Conservation (phyloP, 2,329 filamentous ascomycete species). For the Gaeumannomyces sp. region DNA sequence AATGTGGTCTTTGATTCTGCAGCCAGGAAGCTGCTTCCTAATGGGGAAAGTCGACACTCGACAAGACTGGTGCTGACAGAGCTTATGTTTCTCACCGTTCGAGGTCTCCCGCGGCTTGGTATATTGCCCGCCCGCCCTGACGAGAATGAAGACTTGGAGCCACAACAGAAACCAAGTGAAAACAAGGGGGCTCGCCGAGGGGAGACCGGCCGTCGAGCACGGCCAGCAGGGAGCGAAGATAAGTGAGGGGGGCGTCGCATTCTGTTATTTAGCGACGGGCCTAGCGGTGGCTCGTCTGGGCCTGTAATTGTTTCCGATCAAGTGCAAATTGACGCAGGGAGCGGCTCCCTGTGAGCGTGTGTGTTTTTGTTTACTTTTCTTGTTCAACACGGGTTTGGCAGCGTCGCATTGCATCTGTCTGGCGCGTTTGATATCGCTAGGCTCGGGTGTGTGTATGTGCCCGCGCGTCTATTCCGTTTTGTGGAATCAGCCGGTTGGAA, state of each 20-base stretch:
- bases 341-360: not conserved
- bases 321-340: not conserved
- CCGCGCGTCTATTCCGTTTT: not conserved
- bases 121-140: not conserved
- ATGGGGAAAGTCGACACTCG: not conserved
- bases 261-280: constrained; percentile 1
- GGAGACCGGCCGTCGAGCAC: not conserved
- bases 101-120: not conserved
- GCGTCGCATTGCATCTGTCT: not conserved
- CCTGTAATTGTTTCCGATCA: not conserved
- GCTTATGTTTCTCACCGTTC: not conserved
- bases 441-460: not conserved
- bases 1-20: not conserved
- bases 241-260: not conserved
- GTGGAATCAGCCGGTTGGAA: not conserved
- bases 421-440: not conserved
- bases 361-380: not conserved
- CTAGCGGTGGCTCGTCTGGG: not conserved
- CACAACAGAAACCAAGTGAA: not conserved
- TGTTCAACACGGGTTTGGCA: not conserved
- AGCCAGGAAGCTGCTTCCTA: not conserved
- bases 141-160: not conserved
- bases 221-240: not conserved
- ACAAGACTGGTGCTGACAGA: not conserved
- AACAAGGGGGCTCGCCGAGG: not conserved